Base-by-base conservation (phyloP, 768 basidiomycete species). In the Tulasnella calospora region DNA sequence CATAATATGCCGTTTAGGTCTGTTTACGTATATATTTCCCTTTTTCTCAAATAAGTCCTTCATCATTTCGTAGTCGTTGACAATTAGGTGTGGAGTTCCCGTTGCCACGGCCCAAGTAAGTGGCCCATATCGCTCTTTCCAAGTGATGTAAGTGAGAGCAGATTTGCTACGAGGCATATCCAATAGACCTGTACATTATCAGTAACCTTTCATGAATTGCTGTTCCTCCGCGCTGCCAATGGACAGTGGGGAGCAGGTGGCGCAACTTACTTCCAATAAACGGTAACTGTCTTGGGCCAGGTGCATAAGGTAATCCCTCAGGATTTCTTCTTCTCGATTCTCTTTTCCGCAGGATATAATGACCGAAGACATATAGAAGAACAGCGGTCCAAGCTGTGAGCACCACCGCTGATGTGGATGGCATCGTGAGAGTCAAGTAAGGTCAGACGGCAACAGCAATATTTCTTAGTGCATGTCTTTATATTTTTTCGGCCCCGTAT, bases 41-140 rank as follows among this genome's bases (percentile, higher is more conserved):
- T 12, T 27, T 67, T 67, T 67, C 27, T 67, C 61, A 33, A 67
- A 67, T 33, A 67, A 35, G 2, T 67, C 61, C 17, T 67, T 67
- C 30, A 67, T 67, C 61, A 67, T 67, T 67, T 67, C 61, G 19
- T 67, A 67, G 61, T 67, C 61, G 61, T 67, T 67, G 33, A 67
- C 12, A 3, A 67, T 67, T 10, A 67, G 27, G 27, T 67, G 12
- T 30, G 3, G 61, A 6, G 61, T 35, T 67, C 61, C 61, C 3
- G 30, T 67, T 9, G 33, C 33, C 61, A 67, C 61, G 6, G 61
- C 7, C 61, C 61, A 33, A 5, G 61, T 13, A 13, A 67, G 61
- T 33, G 61, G 61, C 1, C 61, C 61, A 19, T 67, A 67, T 67
- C 30, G 61, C 13, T 67, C 61, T 67, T 33, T 67, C 61, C 61